Base-by-base conservation (phyloP, 257 asterid genomes). In the Capsicum pubescens region DNA sequence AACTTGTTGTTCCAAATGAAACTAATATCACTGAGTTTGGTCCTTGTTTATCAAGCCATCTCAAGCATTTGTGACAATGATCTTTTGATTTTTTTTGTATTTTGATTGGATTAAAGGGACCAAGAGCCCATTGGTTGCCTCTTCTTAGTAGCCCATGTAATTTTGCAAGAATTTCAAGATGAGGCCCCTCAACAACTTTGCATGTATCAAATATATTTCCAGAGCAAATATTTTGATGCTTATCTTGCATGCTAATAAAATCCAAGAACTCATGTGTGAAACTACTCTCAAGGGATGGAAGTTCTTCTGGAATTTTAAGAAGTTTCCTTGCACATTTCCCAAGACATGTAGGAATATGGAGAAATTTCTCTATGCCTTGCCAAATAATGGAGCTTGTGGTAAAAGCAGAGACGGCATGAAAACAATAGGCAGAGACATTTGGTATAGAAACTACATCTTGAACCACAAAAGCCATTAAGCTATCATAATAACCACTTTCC, bases 41-140 rank as follows among this genome's bases (percentile, higher is more conserved):
- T 16, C 21, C 39, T 55, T 74, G 80, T 74, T 74, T 74, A 35
- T 74, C 80, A 4, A 74, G 80, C 80, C 80, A 74, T 74, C 9
- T 13, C 36, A 74, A 55, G 26, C 80, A 42, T 46, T 48, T 16
- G 42, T 74, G 80, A 44, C 58, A 3, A 42, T 19, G 77, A 68
- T 44, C 16, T 54, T 7, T 74, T 48, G 80, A 9, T 1, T 74
- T 32, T 4, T n/a, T 9, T 74, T 48, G 81, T 13, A 46, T 57
- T 14, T 26, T 63, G 11, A 79, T 48, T n/a, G 83, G 83, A 63
- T 79, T 79, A 46, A 79, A 57, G 0, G 83, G 83, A 26, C 83
- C 68, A 35, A 79, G 36, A n/a, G 55, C 55, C 83, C 67, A 56
- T 6, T 55, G 35, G 8, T 55, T 21, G 5, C 83, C 83, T 79